phyloP scores from a whole-genome alignment of 1,284 basidiomycete species.

The Athelia sp. region DNA sequence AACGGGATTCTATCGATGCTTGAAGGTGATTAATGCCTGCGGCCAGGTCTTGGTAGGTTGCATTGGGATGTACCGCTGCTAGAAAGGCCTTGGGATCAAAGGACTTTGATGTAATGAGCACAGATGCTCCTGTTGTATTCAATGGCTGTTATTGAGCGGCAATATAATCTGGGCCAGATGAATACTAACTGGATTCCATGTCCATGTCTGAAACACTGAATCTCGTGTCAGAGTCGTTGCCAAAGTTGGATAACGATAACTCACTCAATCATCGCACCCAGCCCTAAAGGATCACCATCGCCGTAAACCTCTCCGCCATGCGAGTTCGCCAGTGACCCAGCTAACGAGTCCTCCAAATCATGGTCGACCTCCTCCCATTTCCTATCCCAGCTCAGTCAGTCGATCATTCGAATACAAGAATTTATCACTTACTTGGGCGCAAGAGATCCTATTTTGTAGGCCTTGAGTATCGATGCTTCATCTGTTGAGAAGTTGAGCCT shows the following conservation, averaged over 20 bases:
- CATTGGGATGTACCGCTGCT: slow-evolving; percentile 90
- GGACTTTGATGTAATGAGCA: slow-evolving; percentile 85
- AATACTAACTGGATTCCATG: slow-evolving; percentile 64
- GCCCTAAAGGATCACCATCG: slow-evolving; percentile 66
- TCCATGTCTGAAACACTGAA: slow-evolving; percentile 63
- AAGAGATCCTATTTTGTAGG: slow-evolving; percentile 68
- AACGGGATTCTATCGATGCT: slow-evolving; percentile 79
- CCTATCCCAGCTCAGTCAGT: slow-evolving; percentile 29
- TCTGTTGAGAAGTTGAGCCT: slow-evolving; percentile 65
- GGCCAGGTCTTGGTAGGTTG: slow-evolving; percentile 88
- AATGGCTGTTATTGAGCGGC: slow-evolving; percentile 3
- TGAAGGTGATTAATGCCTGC: slow-evolving; percentile 71
- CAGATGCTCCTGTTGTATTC: slow-evolving; percentile 58
- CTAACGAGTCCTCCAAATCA: slow-evolving; percentile 64
- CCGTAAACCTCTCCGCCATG: slow-evolving; percentile 35
- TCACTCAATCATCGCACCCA: slow-evolving; percentile 60
- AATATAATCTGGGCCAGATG: slow-evolving; percentile 1
- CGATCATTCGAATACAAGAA: slow-evolving; percentile 1
- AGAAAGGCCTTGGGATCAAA: slow-evolving; percentile 97
- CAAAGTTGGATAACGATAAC: slow-evolving; percentile 19
- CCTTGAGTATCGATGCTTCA: slow-evolving; percentile 68
- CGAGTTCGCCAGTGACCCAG: slow-evolving; percentile 51
- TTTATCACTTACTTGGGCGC: slow-evolving; percentile 51
- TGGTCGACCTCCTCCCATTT: slow-evolving; percentile 81
- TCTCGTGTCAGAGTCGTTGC: slow-evolving; percentile 4